A percentile compares a stretch with the other conserved stretches of the same genome.
Conservation (phyloP, 2,329 filamentous ascomycete genomes). For the Westerdykella ornata region DNA sequence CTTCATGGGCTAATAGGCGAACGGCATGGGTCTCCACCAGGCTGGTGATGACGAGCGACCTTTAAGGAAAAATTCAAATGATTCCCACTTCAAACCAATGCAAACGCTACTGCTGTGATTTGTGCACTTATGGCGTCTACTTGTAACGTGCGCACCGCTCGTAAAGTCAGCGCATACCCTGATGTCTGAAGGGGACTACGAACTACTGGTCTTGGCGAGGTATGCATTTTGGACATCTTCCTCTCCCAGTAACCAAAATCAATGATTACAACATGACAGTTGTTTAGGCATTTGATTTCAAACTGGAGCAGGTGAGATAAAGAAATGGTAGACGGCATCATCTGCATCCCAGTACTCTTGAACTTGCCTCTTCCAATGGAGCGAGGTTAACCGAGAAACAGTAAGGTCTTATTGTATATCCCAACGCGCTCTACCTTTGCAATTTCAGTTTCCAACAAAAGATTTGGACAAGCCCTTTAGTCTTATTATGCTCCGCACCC, state of each 20-base stretch:
- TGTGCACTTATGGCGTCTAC: neutral
- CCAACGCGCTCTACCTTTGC: too few species aligned
- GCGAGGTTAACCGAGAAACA: too few species aligned
- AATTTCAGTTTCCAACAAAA: too few species aligned
- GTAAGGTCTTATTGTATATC: too few species aligned
- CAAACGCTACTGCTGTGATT: neutral
- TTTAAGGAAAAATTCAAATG: slow-evolving; percentile 32
- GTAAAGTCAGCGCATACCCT: too few species aligned
- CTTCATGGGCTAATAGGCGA: slow-evolving; percentile 34
- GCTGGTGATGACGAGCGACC: slow-evolving; percentile 27
- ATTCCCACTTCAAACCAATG: slow-evolving; percentile 28
- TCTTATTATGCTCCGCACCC: too few species aligned
- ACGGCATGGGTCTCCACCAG: slow-evolving; percentile 33
- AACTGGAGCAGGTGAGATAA: neutral
- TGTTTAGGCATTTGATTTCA: neutral
- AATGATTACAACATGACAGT: neutral
- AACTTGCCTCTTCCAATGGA: slow-evolving; percentile 1
- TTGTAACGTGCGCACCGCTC: too few species aligned
- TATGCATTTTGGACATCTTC: too few species aligned
- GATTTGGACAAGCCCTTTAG: too few species aligned
- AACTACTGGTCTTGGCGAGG: too few species aligned
- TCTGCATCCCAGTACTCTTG: slow-evolving; percentile 1
- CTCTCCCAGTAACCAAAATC: too few species aligned
- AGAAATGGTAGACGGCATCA: slow-evolving; percentile 9
- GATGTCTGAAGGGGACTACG: too few species aligned